These are phyloP conservation scores for Candida smagusa DNA, from an alignment of 1,139 yeast genomes.

Conservation along the genomic window DNA sequence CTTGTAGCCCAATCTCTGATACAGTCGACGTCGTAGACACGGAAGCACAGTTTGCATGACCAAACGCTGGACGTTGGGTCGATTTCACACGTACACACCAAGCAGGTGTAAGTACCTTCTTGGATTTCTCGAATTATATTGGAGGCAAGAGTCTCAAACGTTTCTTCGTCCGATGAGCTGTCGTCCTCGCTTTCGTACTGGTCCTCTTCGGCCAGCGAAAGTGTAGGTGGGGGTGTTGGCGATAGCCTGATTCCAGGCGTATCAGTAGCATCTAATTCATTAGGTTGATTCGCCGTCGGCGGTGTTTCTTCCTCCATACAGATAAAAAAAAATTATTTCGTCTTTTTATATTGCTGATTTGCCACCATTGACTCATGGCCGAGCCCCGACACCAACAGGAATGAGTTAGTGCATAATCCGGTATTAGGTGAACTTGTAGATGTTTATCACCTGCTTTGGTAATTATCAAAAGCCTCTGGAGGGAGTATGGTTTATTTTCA, in stretches of 20 bases:
- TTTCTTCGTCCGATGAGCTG: constrained; percentile 3
- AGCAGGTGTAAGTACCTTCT: constrained; percentile 69
- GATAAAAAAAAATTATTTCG: not conserved
- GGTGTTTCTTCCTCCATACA: constrained; percentile 1
- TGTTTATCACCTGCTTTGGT: constrained; percentile 64
- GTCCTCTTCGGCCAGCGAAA: not conserved
- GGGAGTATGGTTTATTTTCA: constrained; percentile 38
- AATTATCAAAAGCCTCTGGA: constrained; percentile 53
- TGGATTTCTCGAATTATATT: constrained; percentile 53
- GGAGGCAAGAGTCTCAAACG: constrained; percentile 21
- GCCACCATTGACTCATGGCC: no score
- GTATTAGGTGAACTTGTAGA: constrained; percentile 37
- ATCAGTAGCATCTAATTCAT: not conserved
- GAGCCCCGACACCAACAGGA: no score
- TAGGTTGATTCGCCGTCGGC: not conserved
- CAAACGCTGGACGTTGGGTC: constrained; percentile 66
- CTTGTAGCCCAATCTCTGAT: constrained; percentile 77
- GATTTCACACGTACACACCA: constrained; percentile 82
- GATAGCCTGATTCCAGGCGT: not conserved
- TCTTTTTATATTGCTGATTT: no score
- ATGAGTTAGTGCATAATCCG: no score
- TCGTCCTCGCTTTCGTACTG: constrained; percentile 5
- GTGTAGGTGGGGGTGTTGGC: not conserved
- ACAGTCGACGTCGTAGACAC: constrained; percentile 82
- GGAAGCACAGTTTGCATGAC: constrained; percentile 68